Conservation (phyloP, 179 eudicot species). For the Actinidia polygama region DNA sequence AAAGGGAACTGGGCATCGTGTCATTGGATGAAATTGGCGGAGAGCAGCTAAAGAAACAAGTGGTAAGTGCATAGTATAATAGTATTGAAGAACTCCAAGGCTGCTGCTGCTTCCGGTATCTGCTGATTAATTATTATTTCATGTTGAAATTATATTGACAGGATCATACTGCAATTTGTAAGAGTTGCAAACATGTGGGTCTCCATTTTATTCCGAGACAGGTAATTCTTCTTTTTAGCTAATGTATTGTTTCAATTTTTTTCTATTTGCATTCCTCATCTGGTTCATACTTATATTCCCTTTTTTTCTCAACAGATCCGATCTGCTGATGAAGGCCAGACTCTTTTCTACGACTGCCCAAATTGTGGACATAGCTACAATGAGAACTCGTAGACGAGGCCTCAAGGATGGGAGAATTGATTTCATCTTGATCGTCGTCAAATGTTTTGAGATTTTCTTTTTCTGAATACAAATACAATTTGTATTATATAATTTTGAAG, state of each 20-base stretch:
- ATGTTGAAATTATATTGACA: slow-evolving; percentile 18
- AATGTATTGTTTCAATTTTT: too few relatives aligned
- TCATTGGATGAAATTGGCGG: slow-evolving; percentile 40
- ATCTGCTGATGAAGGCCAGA: slow-evolving; percentile 39
- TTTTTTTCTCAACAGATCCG: slow-evolving; percentile 23
- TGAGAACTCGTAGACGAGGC: slow-evolving; percentile 28
- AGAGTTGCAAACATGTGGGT: slow-evolving; percentile 42
- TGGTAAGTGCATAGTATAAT: slow-evolving; percentile 32
- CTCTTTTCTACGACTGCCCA: slow-evolving; percentile 31
- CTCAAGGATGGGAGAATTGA: background rate
- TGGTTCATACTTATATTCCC: background rate
- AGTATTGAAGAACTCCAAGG: background rate
- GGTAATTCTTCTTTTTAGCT: slow-evolving; percentile 24
- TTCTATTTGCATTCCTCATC: background rate
- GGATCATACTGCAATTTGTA: slow-evolving; percentile 51
- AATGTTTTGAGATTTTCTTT: too few relatives aligned
- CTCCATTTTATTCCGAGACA: slow-evolving; percentile 43
- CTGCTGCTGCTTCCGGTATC: background rate
- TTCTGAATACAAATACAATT: too few relatives aligned
- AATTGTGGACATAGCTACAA: slow-evolving; percentile 26
- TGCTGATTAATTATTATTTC: background rate
- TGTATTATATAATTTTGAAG: too few relatives aligned
- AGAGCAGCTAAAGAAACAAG: slow-evolving; percentile 44
- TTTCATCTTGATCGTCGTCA: background rate
- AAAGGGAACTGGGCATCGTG: slow-evolving; percentile 49